Evolutionary conservation across 2,329 filamentous ascomycete genomes (phyloP).

Genomic region (Spiromastix sp.): DNA sequence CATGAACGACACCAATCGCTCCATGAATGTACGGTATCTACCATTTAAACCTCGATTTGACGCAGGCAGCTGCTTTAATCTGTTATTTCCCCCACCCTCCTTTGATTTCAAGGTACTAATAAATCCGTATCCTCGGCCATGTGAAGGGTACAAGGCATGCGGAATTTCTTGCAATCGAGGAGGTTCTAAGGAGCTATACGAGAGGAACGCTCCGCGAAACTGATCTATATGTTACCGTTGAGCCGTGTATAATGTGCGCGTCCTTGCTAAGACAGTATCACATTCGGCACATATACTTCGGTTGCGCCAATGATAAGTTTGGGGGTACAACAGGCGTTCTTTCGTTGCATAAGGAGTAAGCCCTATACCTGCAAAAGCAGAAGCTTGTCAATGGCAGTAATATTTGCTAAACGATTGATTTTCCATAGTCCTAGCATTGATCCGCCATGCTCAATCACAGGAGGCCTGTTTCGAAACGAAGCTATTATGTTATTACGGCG

Average conservation of each 20-base stretch:
- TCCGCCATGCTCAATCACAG: slow-evolving; percentile 67
- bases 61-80: not conserved
- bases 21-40: slow-evolving; percentile 47
- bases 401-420: slow-evolving; percentile 3
- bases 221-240: slow-evolving; percentile 90
- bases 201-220: slow-evolving; percentile 60
- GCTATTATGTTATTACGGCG: slow-evolving; percentile 84
- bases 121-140: not conserved
- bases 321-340: slow-evolving; percentile 92
- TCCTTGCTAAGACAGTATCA: slow-evolving; percentile 80
- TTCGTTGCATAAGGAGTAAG: slow-evolving; percentile 63
- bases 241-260: slow-evolving; percentile 98
- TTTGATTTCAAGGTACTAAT: not conserved
- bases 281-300: slow-evolving; percentile 86
- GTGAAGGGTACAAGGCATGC: slow-evolving; percentile 78
- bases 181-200: slow-evolving; percentile 54
- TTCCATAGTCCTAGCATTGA: slow-evolving; percentile 58
- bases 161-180: slow-evolving; percentile 77
- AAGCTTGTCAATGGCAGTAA: no score
- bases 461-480: slow-evolving; percentile 81
- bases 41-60: slow-evolving; percentile 1
- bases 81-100: not conserved
- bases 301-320: slow-evolving; percentile 92
- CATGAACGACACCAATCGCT: slow-evolving; percentile 95
- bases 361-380: no score